A percentile compares a stretch with the other conserved stretches of the same genome.
These are phyloP conservation scores for Soucietia sequanensis DNA, from an alignment of 805 yeast genomes.

Conservation along the genomic window DNA sequence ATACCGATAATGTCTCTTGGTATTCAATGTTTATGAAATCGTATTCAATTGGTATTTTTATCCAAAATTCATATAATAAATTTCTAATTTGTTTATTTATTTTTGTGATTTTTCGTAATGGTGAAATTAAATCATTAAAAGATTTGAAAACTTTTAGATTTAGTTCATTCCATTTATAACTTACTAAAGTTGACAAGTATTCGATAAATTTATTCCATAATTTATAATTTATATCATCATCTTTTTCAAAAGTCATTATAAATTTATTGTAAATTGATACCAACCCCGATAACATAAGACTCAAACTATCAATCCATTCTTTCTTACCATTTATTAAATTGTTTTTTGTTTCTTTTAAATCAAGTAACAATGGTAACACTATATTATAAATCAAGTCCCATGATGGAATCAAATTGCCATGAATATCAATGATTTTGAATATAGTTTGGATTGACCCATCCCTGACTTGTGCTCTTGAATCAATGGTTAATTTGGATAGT, in stretches of 20 bases:
- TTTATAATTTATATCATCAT: slow-evolving; percentile 12
- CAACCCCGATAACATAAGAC: slow-evolving; percentile 63
- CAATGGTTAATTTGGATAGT: slow-evolving; percentile 62
- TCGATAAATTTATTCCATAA: slow-evolving; percentile 60
- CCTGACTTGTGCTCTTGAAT: slow-evolving; percentile 73
- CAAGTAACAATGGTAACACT: slow-evolving; percentile 57
- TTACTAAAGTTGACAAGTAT: slow-evolving; percentile 43
- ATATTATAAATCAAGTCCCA: slow-evolving; percentile 71
- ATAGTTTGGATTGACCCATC: slow-evolving; percentile 90
- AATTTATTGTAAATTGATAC: slow-evolving; percentile 59
- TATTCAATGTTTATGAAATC: slow-evolving; percentile 46
- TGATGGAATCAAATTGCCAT: slow-evolving; percentile 49
- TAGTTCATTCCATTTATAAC: slow-evolving; percentile 48
- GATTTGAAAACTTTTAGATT: slow-evolving; percentile 56
- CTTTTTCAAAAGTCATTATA: slow-evolving; percentile 34
- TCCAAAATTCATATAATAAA: slow-evolving; percentile 53
- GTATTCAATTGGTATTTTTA: slow-evolving; percentile 35
- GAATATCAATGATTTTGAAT: slow-evolving; percentile 76
- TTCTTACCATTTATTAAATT: slow-evolving; percentile 22
- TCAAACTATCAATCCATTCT: slow-evolving; percentile 62
- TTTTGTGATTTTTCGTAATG: slow-evolving; percentile 18
- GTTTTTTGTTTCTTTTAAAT: slow-evolving; percentile 8
- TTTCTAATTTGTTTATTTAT: slow-evolving; percentile 21
- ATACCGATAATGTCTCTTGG: slow-evolving; percentile 59
- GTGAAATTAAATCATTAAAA: slow-evolving; percentile 45